Base-by-base conservation (phyloP, 2,329 filamentous ascomycete genomes). In the Scleromitrula shiraiana region DNA sequence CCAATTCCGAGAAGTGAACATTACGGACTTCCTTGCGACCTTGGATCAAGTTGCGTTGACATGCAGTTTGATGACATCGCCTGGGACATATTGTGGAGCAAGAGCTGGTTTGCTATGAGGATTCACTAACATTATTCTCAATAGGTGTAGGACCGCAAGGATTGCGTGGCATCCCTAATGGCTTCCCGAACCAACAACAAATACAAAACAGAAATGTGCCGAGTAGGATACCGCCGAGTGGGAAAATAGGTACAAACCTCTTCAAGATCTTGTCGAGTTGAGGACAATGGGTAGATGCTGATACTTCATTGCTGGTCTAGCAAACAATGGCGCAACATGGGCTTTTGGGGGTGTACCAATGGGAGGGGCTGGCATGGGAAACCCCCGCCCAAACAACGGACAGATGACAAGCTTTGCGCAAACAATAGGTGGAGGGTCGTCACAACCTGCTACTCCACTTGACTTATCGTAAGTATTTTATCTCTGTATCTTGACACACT, bases 351-450 rank as follows among this genome's bases (percentile, higher is more conserved):
- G 73, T 49, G 71, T 80, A 59, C 77, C 79, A 22, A 81, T 83
- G 75, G 74, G 77, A 50, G 68, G 68, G 58, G 72, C 71, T 59
- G 70, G 70, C 36, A 68, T 80, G 49, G 76, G 72, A 59, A 78
- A 71, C 54, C 69, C 72, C 41, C 73, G 53, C 65, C 69, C 46
- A 70, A 76, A 60, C 73, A 79, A 67, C 66, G 78, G 59, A 72
- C 74, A 53, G 71, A 77, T 58, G 80, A 75, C 64, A 69, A 83
- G 79, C 65, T 83, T 83, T 66, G 79, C 80, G 41, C 80, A 83
- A 63, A 83, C 78, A 61, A 68, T 83, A 59, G 75, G 50, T 42
- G 60, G 50, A 42, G 60, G 74, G 59, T 77, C 77, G 53, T 81
- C 79, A 50, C 78, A 82, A 65, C 74, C 77, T 57, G 69, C 75